Evolutionary conservation across 1,284 basidiomycete species (phyloP), one percentile per base, ranked within the genome.

Genomic region (Apiotrichum montevideense): DNA sequence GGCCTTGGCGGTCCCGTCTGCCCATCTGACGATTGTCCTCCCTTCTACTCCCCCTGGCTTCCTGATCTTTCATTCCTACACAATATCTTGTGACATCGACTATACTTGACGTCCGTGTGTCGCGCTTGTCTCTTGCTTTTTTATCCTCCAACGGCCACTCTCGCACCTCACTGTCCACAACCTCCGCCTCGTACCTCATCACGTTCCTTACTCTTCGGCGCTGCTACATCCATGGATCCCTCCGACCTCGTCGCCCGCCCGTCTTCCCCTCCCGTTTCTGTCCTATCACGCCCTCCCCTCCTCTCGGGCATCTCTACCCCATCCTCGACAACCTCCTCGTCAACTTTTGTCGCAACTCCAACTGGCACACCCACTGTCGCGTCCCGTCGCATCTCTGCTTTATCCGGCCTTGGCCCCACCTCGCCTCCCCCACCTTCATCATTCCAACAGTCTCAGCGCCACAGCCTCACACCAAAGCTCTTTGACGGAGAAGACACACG

Each of bases 401-500:
- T 21, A 21, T 21, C n/a, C 46, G 46, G n/a, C 33, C 35, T 5
- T 35, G 45, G 43, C 46, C 44, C 39, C 3, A 40, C 8, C 15
- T n/a, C 3, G 15, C 46, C n/a, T 35, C 55, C 46, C 3, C 21
- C 21, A 21, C 21, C 21, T 21, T 43, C 39, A 15, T 8, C 46
- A 29, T n/a, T 42, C 39, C 46, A 43, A 54, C 46, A 49, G 32
- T 13, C 46, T 14, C 32, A 53, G 37, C 35, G 52, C 6, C 39
- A 46, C 32, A 53, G 52, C 45, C 14, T 9, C 14, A 51, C 21
- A 11, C 39, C 32, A n/a, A 50, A 47, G n/a, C 46, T 62, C 32
- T 62, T 58, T 29, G 42, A 54, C 40, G 52, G 54, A 35, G 41
- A 58, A 43, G 56, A 62, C 47, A 57, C 50, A 21, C 60, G 60